A percentile compares a stretch with the other conserved stretches of the same genome.
phyloP scores from a whole-genome alignment of 2,329 filamentous ascomycete genomes.

The Epichloe typhina region DNA sequence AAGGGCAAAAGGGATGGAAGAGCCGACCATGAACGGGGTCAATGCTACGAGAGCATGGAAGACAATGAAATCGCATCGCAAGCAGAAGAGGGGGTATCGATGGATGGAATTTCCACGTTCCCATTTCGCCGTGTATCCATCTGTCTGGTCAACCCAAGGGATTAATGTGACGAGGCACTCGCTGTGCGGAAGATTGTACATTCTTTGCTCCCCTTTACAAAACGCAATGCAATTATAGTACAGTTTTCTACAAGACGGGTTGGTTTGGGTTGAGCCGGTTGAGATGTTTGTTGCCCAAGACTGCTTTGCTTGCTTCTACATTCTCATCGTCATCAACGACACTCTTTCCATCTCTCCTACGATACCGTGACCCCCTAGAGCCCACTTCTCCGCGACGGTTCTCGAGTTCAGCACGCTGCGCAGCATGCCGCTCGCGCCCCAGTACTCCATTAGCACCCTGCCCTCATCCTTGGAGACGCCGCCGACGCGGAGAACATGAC shows the following conservation, averaged over 20 bases:
- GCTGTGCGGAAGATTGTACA: neutral
- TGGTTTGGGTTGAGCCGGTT: no score
- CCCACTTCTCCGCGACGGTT: conserved; percentile 71
- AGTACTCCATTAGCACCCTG: conserved; percentile 79
- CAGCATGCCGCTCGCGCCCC: conserved; percentile 72
- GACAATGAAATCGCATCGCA: neutral
- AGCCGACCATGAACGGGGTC: neutral
- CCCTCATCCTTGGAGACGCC: conserved; percentile 65
- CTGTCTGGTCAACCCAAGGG: no score
- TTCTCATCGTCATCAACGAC: conserved; percentile 33
- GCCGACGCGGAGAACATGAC: conserved; percentile 42
- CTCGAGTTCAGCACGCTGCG: conserved; percentile 56
- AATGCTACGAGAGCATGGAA: neutral
- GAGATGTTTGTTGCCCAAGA: no score
- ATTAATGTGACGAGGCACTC: no score
- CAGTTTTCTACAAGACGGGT: neutral
- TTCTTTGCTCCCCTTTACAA: neutral
- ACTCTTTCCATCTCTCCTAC: conserved; percentile 76
- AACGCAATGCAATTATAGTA: neutral
- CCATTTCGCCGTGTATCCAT: neutral
- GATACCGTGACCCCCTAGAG: conserved; percentile 67
- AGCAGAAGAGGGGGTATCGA: neutral
- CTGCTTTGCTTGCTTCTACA: conserved; percentile 16
- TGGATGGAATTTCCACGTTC: neutral
- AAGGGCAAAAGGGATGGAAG: neutral